Base-by-base conservation (phyloP, 2,329 filamentous ascomycete genomes). In the Diplodia seriata region DNA sequence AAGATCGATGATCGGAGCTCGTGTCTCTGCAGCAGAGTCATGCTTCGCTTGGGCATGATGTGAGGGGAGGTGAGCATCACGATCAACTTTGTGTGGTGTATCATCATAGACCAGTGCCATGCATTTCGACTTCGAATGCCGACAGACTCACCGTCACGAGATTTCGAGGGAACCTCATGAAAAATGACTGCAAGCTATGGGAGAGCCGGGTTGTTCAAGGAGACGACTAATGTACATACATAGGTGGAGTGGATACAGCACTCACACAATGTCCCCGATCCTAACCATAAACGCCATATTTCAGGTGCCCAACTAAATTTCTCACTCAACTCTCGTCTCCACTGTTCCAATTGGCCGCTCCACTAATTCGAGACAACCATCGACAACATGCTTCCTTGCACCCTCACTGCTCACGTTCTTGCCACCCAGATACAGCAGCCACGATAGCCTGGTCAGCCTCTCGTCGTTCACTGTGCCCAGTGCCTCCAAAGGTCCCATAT, bases 351-450 rank as follows among this genome's bases (percentile, higher is more conserved):
- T 87, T 0, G 95, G 95, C 71, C 94, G 83, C 79, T 93, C 91
- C 1, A 95, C 93, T 80, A 97, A 91, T 72, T 90, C 90, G 84
- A 98, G 90, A 69, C 97, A 86, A 0, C 95, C 95, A 57, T 96
- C 89, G 3, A 97, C 91, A 62, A 99, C 91, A 72, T 87, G 96
- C 79, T 88, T 85, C 72, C 94, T 86, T 18, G 93, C 92, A 2
- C 86, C 84, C 78, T 97, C 93, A 70, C 92, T 96, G 36, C 93
- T 93, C 11, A 97, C 93, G 74, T 89, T 93, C 77, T 88, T 91
- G 0, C 95, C 95, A 4, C 88, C 92, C 38, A 99, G 83, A 79
- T 97, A 99, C 72, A 94, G 91, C 76, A 97, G 81, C 94, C 94
- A 98, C 26, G 98, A 81, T 69, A 94, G 81, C 68, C 91, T 87